phyloP scores from a whole-genome alignment of 495 filamentous ascomycete genomes.

The Neurospora sp. region DNA sequence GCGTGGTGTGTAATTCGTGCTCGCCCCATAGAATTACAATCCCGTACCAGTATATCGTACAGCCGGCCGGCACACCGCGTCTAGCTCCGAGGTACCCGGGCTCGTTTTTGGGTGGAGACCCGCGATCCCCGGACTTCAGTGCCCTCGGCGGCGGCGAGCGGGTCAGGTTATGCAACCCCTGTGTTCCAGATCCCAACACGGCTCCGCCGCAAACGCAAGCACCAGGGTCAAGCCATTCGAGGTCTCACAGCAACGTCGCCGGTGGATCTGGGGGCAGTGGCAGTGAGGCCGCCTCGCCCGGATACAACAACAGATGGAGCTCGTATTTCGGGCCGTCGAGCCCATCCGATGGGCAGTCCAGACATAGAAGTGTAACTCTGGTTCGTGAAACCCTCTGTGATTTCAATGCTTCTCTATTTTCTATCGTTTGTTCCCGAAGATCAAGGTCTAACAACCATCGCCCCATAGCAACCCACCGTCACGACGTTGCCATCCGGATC shows the following conservation, averaged over 20 bases:
- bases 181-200: constrained; percentile 83
- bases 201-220: constrained; percentile 43
- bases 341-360: constrained; percentile 19
- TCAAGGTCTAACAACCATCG: neutral
- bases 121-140: constrained; percentile 31
- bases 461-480: constrained; percentile 10
- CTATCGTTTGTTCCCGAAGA: neutral
- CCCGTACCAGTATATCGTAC: constrained; percentile 85
- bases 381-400: constrained; percentile 17
- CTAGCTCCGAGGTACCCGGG: constrained; percentile 33
- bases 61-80: constrained; percentile 48
- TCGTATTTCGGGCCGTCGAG: constrained; percentile 13
- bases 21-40: constrained; percentile 95
- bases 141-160: constrained; percentile 66
- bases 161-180: constrained; percentile 89
- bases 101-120: constrained; percentile 29
- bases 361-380: constrained; percentile 36
- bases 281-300: neutral
- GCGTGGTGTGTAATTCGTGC: constrained; percentile 84
- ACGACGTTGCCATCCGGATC: constrained; percentile 11
- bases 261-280: neutral
- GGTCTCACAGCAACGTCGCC: constrained; percentile 19
- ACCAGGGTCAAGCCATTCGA: constrained; percentile 10
- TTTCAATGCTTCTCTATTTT: neutral
- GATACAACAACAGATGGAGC: constrained; percentile 8